Percentiles rank a stretch among this genome's conserved stretches.
phyloP scores from a whole-genome alignment of 2,329 filamentous ascomycete species.

The Graphilbum fragrans region DNA sequence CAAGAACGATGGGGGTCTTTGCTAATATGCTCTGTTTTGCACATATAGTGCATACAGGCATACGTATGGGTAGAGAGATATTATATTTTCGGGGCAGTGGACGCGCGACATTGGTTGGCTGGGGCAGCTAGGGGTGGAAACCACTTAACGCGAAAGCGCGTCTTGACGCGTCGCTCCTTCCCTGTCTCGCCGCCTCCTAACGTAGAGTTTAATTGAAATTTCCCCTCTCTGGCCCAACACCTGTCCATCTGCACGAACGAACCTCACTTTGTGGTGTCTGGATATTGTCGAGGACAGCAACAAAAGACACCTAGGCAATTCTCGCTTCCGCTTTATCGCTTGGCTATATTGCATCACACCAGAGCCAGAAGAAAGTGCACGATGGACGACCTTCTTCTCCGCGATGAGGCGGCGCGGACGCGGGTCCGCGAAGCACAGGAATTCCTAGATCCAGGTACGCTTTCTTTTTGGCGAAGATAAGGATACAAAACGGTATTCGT shows the following conservation, averaged over 20 bases:
- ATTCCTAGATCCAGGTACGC: constrained; percentile 77
- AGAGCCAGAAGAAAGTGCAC: background rate
- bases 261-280: too few species aligned
- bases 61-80: background rate
- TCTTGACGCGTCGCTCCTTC: constrained; percentile 5
- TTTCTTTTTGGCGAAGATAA: background rate
- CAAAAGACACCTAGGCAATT: too few species aligned
- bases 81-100: too few species aligned
- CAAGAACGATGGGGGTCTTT: too few species aligned
- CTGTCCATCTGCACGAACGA: background rate
- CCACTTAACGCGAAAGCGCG: constrained; percentile 12
- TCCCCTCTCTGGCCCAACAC: background rate
- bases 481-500: background rate
- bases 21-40: too few species aligned
- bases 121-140: background rate
- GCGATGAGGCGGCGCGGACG: constrained; percentile 74
- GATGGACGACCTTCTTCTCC: constrained; percentile 64
- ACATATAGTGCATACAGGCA: background rate
- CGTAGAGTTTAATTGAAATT: constrained; percentile 3
- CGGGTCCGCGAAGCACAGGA: constrained; percentile 80
- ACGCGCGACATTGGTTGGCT: background rate
- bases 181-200: constrained; percentile 2
- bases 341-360: background rate
- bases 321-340: too few species aligned
- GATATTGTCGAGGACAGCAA: too few species aligned